Evolutionary conservation across 2,329 filamentous ascomycete species (phyloP).

Genomic region (Rhytidhysteron rufulum): DNA sequence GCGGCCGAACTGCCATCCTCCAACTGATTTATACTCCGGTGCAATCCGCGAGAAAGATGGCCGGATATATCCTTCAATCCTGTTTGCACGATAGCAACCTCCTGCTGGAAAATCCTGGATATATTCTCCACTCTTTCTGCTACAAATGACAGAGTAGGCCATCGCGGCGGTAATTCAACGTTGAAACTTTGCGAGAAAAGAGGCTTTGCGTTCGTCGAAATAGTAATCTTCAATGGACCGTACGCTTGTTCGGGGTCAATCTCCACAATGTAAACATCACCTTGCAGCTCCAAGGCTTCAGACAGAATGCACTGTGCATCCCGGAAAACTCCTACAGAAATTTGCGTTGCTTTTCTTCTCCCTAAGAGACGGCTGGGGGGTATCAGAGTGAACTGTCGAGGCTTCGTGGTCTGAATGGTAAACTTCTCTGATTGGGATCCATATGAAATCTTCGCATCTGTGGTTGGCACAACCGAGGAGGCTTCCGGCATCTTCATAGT

Average conservation of each 20-base stretch:
- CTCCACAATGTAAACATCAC: constrained; percentile 51
- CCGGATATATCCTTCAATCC: constrained; percentile 19
- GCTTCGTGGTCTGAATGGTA: constrained; percentile 52
- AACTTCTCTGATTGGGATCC: constrained; percentile 38
- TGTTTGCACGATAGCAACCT: constrained; percentile 16
- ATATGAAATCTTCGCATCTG: constrained; percentile 4
- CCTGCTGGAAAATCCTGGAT: constrained; percentile 11
- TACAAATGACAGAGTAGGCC: constrained; percentile 21
- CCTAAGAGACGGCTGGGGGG: constrained; percentile 42
- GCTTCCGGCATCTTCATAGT: constrained; percentile 11
- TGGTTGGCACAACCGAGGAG: too few species aligned
- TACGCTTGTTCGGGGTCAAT: constrained; percentile 48
- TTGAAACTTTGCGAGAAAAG: constrained; percentile 19
- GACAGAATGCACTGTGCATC: constrained; percentile 41
- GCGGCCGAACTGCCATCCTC: constrained; percentile 4
- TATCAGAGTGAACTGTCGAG: constrained; percentile 51
- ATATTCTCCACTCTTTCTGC: constrained; percentile 10
- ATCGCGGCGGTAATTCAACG: constrained; percentile 29
- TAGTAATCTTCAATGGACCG: constrained; percentile 47
- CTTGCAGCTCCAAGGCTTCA: constrained; percentile 47
- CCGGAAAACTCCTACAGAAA: constrained; percentile 49
- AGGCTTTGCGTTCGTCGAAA: constrained; percentile 37
- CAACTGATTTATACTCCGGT: constrained; percentile 2
- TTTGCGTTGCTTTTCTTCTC: constrained; percentile 41
- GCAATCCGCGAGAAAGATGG: constrained; percentile 8